Base-by-base conservation (phyloP, 2,329 filamentous ascomycete genomes). In the Cladophialophora chaetospira region DNA sequence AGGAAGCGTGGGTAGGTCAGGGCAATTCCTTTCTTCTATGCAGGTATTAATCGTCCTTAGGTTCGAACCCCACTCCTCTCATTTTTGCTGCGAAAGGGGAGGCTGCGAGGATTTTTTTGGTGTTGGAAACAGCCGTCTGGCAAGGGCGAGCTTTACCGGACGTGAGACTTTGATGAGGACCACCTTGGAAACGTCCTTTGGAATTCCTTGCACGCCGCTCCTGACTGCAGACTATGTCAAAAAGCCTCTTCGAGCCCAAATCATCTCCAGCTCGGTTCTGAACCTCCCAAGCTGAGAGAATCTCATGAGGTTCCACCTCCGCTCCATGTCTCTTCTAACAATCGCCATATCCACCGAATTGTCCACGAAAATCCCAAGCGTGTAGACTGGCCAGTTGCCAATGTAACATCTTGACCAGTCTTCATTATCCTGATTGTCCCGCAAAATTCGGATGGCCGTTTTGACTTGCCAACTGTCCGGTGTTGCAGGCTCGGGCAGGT, bases 361-460 rank as follows among this genome's bases (percentile, higher is more conserved):
- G 13, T 21, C 43, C 58, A 58, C 46, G 52, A 58, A 59, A 26
- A 58, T 58, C 2, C 53, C 57, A 17, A 56, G 17, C 13, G 57
- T 53, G 29, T 60, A 60, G 5, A 52, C 36, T 4, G 57, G 57
- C 57, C 57, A 60, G 43, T 60, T 60, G 3, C 53, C 48, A 19
- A 58, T 53, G 21, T 42, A 61, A 35, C 51, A 58, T 26, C 33
- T 48, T 29, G 51, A 38, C 59, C 59, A 61, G 17, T 53, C 40
- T 19, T 48, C 35, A 35, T 56, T 46, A 21, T 46, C 15, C 17
- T 31, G 36, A 44, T 58, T 47, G 17, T n/a, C 6, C n/a, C 26
- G 40, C 2, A 61, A 51, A 17, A 61, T 54, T 11, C 29, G n/a
- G 19, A 31, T 26, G 15, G 44, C 44, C 25, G 49, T 58, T 19